Percentiles rank a stretch among this genome's conserved stretches.
Conservation (phyloP, 805 yeast species). For the Scheffersomyces lignosus region DNA sequence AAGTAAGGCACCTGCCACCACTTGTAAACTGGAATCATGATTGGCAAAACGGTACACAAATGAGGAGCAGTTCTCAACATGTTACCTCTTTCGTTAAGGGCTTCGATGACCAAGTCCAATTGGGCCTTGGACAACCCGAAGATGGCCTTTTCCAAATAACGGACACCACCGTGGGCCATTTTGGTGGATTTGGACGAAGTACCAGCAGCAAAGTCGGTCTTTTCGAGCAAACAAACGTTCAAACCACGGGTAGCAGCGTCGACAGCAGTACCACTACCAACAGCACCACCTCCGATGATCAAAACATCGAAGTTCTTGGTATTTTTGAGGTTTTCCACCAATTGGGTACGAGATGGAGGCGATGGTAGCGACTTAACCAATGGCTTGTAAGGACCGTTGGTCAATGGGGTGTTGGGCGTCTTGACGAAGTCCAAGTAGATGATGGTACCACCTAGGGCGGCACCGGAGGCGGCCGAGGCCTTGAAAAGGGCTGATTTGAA, state of each 20-base stretch:
- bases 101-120: constrained; percentile 84
- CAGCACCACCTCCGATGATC: constrained; percentile 94
- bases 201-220: constrained; percentile 87
- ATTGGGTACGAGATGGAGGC: constrained; percentile 58
- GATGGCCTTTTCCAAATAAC: constrained; percentile 92
- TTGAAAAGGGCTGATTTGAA: constrained; percentile 19
- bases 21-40: constrained; percentile 92
- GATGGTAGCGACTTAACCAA: constrained; percentile 43
- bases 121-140: constrained; percentile 91
- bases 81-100: constrained; percentile 81
- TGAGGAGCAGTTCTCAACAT: constrained; percentile 92
- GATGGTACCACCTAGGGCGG: constrained; percentile 35
- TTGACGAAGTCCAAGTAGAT: constrained; percentile 41
- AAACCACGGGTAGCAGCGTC: constrained; percentile 91
- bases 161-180: constrained; percentile 97
- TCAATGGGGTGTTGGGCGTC: constrained; percentile 29
- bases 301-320: constrained; percentile 70
- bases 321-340: constrained; percentile 44
- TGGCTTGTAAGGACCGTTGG: constrained; percentile 38
- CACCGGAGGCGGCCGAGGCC: constrained; percentile 30
- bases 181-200: constrained; percentile 93
- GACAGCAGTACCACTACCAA: constrained; percentile 90
- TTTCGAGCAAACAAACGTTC: constrained; percentile 83
- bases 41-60: constrained; percentile 80
- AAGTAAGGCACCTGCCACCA: constrained; percentile 97